A percentile compares a stretch with the other conserved stretches of the same genome.
Conservation (phyloP, 257 asterid genomes). For the Haberlea rhodopensis region DNA sequence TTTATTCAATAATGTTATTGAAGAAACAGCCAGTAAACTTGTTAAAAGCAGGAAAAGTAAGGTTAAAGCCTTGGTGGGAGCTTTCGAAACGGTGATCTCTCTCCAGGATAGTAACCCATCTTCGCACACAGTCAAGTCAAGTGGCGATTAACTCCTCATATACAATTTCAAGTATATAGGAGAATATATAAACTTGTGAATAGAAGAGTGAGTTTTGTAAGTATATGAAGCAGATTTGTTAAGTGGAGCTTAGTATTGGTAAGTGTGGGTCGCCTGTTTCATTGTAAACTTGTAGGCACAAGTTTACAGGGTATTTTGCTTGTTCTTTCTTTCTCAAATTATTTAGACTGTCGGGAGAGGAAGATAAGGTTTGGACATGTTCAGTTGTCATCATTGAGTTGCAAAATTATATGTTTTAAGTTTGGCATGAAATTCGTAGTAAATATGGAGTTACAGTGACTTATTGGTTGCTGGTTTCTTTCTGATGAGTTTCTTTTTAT, state of each 20-base stretch:
- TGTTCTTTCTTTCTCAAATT: not conserved
- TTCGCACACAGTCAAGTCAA: slow-evolving; percentile 23
- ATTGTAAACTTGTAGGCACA: not conserved
- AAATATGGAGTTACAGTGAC: not conserved
- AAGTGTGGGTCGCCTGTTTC: not conserved
- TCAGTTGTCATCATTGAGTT: not conserved
- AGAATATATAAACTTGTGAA: slow-evolving; percentile 14
- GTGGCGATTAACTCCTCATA: slow-evolving; percentile 1
- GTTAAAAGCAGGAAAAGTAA: slow-evolving; percentile 54
- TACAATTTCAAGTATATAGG: slow-evolving; percentile 11
- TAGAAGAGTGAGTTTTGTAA: not conserved
- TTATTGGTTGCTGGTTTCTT: not conserved
- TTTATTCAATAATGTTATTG: slow-evolving; percentile 46
- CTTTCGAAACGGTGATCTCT: slow-evolving; percentile 54
- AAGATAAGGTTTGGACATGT: not conserved
- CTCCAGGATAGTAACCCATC: slow-evolving; percentile 41
- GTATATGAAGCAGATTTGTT: slow-evolving; percentile 3
- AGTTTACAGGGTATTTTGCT: not conserved
- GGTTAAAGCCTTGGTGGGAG: slow-evolving; percentile 60
- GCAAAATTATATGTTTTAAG: not conserved
- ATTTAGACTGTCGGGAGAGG: not conserved
- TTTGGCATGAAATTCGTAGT: not conserved
- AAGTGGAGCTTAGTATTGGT: not conserved
- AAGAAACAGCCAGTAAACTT: slow-evolving; percentile 57
- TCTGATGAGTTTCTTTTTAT: too few species aligned